Evolutionary conservation across 345 rosid species (phyloP).

Genomic region (Sisymbrium altissimum): DNA sequence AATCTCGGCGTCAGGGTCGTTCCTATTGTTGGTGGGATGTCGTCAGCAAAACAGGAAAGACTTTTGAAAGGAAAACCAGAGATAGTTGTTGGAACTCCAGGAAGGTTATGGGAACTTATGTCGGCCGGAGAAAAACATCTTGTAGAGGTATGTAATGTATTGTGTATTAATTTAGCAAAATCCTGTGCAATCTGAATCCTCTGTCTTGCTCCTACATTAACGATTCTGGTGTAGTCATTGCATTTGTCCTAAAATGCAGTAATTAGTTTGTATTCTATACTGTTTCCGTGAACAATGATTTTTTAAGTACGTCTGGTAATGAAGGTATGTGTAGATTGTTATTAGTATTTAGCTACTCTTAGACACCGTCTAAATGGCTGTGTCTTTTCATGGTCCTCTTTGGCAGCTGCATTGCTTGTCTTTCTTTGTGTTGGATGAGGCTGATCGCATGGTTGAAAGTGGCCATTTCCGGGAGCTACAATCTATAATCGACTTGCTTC

Average conservation of each 20-base stretch:
- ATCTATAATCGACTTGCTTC: constrained; percentile 93
- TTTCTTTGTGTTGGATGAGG: constrained; percentile 97
- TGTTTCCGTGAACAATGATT: background rate
- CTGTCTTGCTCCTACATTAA: constrained; percentile 10
- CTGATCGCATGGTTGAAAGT: constrained; percentile 92
- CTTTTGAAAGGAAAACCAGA: constrained; percentile 84
- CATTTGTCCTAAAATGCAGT: background rate
- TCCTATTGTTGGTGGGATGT: constrained; percentile 96
- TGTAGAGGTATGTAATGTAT: constrained; percentile 57
- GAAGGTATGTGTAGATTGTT: background rate
- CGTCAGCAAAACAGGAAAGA: constrained; percentile 87
- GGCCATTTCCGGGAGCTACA: constrained; percentile 96
- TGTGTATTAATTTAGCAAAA: background rate
- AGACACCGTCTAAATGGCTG: constrained; percentile 10
- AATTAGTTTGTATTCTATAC: background rate
- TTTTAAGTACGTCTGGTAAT: background rate
- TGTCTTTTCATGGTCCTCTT: constrained; percentile 7
- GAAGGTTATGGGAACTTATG: constrained; percentile 97
- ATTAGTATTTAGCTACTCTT: background rate
- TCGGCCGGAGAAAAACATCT: constrained; percentile 91
- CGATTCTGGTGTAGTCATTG: background rate
- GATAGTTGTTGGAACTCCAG: constrained; percentile 89
- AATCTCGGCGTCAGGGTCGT: constrained; percentile 62
- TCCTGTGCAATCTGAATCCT: background rate
- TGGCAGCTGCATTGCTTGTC: constrained; percentile 88